A percentile compares a stretch with the other conserved stretches of the same genome.
Conservation (phyloP, 192 early-diverging fungal genomes). For the Linnemannia exigua region DNA sequence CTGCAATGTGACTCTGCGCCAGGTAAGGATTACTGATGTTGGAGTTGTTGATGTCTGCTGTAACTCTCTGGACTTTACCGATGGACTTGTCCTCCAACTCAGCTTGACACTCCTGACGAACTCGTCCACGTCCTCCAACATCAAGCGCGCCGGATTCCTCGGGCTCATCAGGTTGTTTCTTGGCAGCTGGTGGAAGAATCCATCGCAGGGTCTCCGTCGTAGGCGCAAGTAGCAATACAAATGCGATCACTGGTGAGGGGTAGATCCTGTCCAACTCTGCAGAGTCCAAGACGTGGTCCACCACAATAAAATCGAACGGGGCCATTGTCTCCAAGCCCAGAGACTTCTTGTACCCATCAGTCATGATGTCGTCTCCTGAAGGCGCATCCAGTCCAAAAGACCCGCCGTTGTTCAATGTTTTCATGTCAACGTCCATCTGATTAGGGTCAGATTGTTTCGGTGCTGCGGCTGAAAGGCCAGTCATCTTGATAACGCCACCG, state of each 20-base stretch:
- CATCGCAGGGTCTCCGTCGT: constrained; percentile 44
- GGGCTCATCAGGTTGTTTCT: constrained; percentile 1
- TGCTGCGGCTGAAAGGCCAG: background rate
- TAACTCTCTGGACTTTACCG: constrained; percentile 2
- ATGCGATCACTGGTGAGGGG: constrained; percentile 27
- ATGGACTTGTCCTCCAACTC: background rate
- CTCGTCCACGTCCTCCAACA: constrained; percentile 27
- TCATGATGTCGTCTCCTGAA: background rate
- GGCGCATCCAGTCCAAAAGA: background rate
- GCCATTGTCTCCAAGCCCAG: background rate
- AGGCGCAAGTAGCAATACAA: constrained; percentile 30
- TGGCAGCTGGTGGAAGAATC: constrained; percentile 40
- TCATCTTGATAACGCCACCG: constrained; percentile 30
- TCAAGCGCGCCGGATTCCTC: constrained; percentile 27
- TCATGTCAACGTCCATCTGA: background rate
- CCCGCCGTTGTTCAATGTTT: background rate
- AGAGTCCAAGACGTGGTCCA: constrained; percentile 47
- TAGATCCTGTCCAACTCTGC: constrained; percentile 39
- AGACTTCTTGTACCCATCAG: too few species aligned
- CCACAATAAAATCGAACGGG: constrained; percentile 38
- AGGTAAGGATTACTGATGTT: constrained; percentile 1
- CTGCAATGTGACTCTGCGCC: background rate
- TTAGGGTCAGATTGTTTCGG: background rate
- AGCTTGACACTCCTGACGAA: background rate
- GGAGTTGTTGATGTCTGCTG: background rate